Evolutionary conservation across 805 yeast species (phyloP), one percentile per base, ranked within the genome.

Genomic region (Henningerozyma blattae): DNA sequence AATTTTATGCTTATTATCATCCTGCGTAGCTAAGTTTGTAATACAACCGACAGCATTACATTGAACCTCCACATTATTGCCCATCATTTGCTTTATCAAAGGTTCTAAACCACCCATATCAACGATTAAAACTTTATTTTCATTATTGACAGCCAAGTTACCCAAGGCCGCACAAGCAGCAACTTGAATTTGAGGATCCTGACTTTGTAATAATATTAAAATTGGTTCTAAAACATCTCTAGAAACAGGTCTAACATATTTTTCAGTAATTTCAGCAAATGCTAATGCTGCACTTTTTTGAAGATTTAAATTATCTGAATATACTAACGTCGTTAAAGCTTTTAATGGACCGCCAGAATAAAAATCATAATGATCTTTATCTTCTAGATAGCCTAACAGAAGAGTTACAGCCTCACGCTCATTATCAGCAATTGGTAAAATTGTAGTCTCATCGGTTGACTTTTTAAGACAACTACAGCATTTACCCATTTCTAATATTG

Each of bases 151-250:
- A 2, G 99, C 99, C 50, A 91, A 65, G 50, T 91, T 91, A n/a
- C 98, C 98, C 45, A 91, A 65, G 2, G 98, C 97, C 5, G 97
- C 98, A 59, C 97, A 89, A 0, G 98, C 96, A 6, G 98, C 98
- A 34, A 97, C 72, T 62, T 91, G 97, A 25, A 91, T 95, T 61
- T 91, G 98, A 36, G 87, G 72, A 57, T 91, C 98, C 15, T 79
- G 67, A 40, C 82, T 74, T 56, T 89, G 95, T 44, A 91, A 65
- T 32, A 91, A 67, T 31, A 85, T 82, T 40, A 91, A 67, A 28
- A 91, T 87, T 32, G 97, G 98, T 57, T 91, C 96, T 45, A 91
- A 65, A 3, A 89, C 95, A 45, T 85, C 94, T 37, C 93, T 69
- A 47, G 80, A 78, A 22, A 91, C 97, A 27, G 89, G 80, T 43